Evolutionary conservation across 2,329 filamentous ascomycete genomes (phyloP).

Genomic region (Verticillium longisporum): DNA sequence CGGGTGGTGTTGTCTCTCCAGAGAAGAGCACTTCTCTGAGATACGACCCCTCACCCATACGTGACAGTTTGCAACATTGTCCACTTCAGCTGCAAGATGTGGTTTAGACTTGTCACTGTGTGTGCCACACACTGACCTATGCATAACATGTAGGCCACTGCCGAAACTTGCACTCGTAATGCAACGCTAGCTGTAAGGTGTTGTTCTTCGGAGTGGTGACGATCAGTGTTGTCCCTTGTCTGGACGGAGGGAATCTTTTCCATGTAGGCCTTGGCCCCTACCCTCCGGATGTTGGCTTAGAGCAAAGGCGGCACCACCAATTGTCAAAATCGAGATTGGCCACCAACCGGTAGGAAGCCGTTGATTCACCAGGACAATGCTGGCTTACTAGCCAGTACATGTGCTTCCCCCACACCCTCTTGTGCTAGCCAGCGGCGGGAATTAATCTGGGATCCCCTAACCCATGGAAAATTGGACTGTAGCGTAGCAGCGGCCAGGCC

Average conservation of each 20-base stretch:
- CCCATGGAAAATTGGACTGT: not conserved
- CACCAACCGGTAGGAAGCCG: conserved; percentile 2
- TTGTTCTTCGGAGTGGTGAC: not conserved
- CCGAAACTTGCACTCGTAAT: not conserved
- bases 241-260: too few species aligned
- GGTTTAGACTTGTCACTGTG: not conserved
- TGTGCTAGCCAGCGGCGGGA: not conserved
- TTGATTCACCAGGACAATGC: not conserved
- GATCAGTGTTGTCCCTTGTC: not conserved
- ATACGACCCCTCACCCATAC: not conserved
- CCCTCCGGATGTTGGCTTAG: not conserved
- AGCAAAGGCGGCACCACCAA: not conserved
- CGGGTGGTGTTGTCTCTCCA: not conserved
- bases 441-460: not conserved
- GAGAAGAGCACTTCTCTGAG: not conserved
- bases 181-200: not conserved
- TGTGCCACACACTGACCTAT: not conserved
- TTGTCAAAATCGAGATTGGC: not conserved
- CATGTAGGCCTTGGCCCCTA: too few species aligned
- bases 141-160: conserved; percentile 1
- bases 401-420: not conserved
- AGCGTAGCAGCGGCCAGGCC: not conserved
- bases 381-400: not conserved
- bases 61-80: not conserved
- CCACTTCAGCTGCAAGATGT: not conserved